phyloP scores from a whole-genome alignment of 345 rosid genomes.

The Rubroshorea leprosula region DNA sequence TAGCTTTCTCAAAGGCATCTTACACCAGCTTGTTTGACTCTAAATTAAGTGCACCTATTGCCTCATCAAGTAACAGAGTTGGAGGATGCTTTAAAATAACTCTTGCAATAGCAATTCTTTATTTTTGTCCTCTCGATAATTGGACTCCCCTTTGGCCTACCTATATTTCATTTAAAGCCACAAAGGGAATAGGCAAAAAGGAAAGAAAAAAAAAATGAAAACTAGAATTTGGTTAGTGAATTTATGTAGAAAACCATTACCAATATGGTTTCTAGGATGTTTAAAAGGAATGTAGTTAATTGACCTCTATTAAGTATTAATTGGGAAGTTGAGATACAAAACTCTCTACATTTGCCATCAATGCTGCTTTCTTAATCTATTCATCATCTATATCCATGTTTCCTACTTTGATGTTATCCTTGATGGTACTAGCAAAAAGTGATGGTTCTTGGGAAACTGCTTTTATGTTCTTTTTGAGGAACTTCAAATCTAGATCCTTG shows the following conservation, averaged over 20 bases:
- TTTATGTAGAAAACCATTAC: too few relatives aligned
- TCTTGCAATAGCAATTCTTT: too few relatives aligned
- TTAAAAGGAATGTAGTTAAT: neutral
- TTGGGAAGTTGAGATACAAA: conserved; percentile 51
- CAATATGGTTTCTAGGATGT: neutral
- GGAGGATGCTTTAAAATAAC: too few relatives aligned
- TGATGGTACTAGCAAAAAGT: conserved; percentile 53
- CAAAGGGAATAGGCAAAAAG: too few relatives aligned
- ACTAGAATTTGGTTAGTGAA: neutral
- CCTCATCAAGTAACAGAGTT: too few relatives aligned
- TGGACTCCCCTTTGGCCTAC: conserved; percentile 66
- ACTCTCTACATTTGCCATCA: conserved; percentile 49
- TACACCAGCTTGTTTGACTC: too few relatives aligned
- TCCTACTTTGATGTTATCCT: conserved; percentile 55
- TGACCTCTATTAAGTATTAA: conserved; percentile 45
- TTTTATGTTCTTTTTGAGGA: conserved; percentile 44
- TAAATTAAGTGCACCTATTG: too few relatives aligned
- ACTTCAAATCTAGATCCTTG: conserved; percentile 45
- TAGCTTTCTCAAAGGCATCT: too few relatives aligned
- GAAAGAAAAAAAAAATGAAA: neutral
- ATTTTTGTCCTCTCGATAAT: conserved; percentile 62
- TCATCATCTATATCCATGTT: conserved; percentile 46
- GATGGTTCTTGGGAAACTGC: conserved; percentile 60
- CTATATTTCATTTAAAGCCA: conserved; percentile 28
- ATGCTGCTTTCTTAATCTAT: conserved; percentile 41